Evolutionary conservation across 129 eudicot genomes (phyloP).

Genomic region (Centaurea solstitialis): DNA sequence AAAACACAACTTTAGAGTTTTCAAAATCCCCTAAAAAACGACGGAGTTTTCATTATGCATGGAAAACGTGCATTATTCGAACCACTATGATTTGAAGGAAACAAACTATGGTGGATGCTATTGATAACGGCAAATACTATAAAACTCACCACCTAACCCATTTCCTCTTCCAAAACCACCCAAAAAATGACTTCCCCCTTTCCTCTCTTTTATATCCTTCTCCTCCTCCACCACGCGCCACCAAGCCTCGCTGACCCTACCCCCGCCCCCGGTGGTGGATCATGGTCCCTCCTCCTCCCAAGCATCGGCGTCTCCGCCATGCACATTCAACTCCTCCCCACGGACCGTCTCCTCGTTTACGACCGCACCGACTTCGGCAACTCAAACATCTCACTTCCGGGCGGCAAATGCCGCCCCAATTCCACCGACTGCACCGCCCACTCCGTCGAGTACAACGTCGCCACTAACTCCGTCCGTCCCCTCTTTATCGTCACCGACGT

Average conservation of each 20-base stretch:
- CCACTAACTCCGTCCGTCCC: constrained; percentile 59
- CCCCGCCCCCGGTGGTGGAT: constrained; percentile 33
- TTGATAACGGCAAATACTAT: constrained; percentile 17
- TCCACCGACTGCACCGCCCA: constrained; percentile 77
- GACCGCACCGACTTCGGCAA: constrained; percentile 82
- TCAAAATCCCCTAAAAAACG: not conserved
- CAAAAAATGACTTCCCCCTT: not conserved
- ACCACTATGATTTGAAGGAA: not conserved
- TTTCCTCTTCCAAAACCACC: not conserved
- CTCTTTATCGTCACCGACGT: constrained; percentile 62
- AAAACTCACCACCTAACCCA: constrained; percentile 13
- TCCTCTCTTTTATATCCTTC: not conserved
- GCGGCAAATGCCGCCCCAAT: constrained; percentile 55
- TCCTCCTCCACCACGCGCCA: constrained; percentile 22
- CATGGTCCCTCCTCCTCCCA: constrained; percentile 57
- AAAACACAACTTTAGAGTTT: not conserved
- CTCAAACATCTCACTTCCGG: constrained; percentile 71
- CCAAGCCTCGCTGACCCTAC: not conserved
- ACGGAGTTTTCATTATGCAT: not conserved
- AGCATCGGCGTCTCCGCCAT: constrained; percentile 79
- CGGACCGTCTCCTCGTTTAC: constrained; percentile 67
- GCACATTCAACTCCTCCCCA: constrained; percentile 93
- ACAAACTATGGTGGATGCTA: not conserved
- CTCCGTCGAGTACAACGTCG: constrained; percentile 69
- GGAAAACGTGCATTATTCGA: not conserved